A percentile compares a stretch with the other conserved stretches of the same genome.
Conservation (phyloP, 257 asterid genomes). For the Penstemon eatonii region DNA sequence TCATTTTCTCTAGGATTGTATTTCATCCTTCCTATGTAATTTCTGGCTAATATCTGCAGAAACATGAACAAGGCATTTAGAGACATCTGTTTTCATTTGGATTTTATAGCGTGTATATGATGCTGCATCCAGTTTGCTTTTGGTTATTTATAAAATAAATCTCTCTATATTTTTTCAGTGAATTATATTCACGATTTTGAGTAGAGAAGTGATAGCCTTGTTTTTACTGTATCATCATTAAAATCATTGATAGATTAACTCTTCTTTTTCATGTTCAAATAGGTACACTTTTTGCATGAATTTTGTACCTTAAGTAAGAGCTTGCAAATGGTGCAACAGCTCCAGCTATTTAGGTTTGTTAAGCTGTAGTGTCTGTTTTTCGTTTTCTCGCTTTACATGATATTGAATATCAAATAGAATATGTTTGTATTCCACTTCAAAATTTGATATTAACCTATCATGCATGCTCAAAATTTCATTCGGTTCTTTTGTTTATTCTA, state of each 20-base stretch:
- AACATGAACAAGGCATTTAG: neutral
- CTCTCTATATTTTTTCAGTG: neutral
- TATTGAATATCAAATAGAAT: neutral
- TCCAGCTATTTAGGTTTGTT: constrained; percentile 73
- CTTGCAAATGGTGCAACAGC: constrained; percentile 93
- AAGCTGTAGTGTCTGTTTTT: neutral
- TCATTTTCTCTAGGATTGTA: neutral
- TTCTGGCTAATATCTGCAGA: too few relatives aligned
- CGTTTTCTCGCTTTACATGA: neutral
- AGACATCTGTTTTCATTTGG: neutral
- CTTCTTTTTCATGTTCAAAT: constrained; percentile 1
- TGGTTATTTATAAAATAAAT: constrained; percentile 5
- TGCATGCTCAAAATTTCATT: constrained; percentile 14
- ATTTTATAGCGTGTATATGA: neutral
- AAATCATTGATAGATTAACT: constrained; percentile 13
- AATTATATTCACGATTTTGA: constrained; percentile 8
- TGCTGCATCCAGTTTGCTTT: constrained; percentile 12
- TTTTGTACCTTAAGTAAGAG: constrained; percentile 91
- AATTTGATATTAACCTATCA: constrained; percentile 8
- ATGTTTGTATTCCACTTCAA: constrained; percentile 1
- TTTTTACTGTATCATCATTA: neutral
- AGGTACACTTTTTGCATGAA: constrained; percentile 92
- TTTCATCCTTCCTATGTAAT: neutral
- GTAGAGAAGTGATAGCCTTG: neutral
- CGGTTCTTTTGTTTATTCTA: neutral